phyloP scores from a whole-genome alignment of 768 basidiomycete species.

The Agaricus blazei region DNA sequence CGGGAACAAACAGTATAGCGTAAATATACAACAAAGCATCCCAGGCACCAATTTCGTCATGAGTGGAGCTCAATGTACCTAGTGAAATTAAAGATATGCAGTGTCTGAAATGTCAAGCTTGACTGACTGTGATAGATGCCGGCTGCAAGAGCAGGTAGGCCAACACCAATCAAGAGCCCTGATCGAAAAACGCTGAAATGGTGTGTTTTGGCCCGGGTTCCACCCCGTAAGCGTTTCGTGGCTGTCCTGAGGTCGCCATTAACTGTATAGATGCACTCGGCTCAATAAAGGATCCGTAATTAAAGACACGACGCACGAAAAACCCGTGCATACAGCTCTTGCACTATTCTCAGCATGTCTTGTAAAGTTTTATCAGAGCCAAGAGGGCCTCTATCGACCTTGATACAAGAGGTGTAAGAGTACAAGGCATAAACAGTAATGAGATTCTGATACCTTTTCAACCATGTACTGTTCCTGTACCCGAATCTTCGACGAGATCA shows the following conservation, averaged over 20 bases:
- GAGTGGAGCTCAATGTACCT: conserved; percentile 33
- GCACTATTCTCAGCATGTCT: conserved; percentile 68
- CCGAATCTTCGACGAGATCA: conserved; percentile 43
- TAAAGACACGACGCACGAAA: conserved; percentile 55
- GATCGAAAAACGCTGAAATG: conserved; percentile 72
- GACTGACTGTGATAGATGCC: conserved; percentile 57
- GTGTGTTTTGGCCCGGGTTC: conserved; percentile 46
- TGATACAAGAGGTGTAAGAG: background rate
- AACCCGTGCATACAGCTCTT: conserved; percentile 66
- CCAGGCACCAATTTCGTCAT: conserved; percentile 60
- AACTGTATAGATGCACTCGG: conserved; percentile 23
- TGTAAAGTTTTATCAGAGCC: conserved; percentile 56
- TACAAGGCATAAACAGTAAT: background rate
- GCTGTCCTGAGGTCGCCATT: conserved; percentile 79
- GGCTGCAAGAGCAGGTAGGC: conserved; percentile 58
- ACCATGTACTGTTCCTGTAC: conserved; percentile 75
- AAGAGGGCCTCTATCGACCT: conserved; percentile 70
- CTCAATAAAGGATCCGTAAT: background rate
- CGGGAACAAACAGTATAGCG: conserved; percentile 65
- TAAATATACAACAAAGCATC: conserved; percentile 75
- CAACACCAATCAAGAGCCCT: conserved; percentile 68
- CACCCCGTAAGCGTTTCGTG: conserved; percentile 55
- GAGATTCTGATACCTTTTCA: conserved; percentile 50
- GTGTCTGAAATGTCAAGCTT: background rate
- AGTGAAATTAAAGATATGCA: conserved; percentile 40